These are phyloP conservation scores for Cubamyces sp. DNA, from an alignment of 768 basidiomycete genomes.

Conservation along the genomic window DNA sequence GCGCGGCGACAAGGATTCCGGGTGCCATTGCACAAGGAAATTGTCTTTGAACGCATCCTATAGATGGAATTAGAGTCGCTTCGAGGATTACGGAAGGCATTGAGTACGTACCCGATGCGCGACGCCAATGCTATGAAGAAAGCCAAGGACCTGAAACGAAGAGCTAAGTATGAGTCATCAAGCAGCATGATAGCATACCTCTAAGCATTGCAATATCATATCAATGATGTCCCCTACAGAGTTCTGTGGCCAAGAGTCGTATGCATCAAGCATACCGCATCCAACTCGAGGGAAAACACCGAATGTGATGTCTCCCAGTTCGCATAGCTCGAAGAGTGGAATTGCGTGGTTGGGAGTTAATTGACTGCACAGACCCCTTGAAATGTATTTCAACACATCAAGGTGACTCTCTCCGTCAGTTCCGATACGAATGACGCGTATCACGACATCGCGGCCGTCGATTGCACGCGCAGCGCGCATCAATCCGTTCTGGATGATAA, in stretches of 20 bases:
- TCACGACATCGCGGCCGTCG: conserved; percentile 11
- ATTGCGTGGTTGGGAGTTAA: conserved; percentile 34
- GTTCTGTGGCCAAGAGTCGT: conserved; percentile 34
- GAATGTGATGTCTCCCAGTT: conserved; percentile 35
- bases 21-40: conserved; percentile 14
- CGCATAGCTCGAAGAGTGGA: conserved; percentile 34
- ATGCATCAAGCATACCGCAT: conserved; percentile 3
- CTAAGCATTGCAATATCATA: conserved; percentile 37
- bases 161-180: not conserved
- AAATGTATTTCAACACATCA: conserved; percentile 30
- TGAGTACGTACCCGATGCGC: conserved; percentile 7
- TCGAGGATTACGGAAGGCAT: not conserved
- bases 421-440: conserved; percentile 10
- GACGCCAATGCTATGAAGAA: conserved; percentile 1
- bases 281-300: conserved; percentile 35
- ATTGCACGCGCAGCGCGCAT: not conserved
- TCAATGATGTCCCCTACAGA: conserved; percentile 37
- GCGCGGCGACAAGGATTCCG: not conserved
- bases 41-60: conserved; percentile 18
- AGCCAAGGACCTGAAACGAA: not conserved
- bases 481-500: not conserved
- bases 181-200: conserved; percentile 25
- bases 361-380: conserved; percentile 17
- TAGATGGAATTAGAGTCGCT: not conserved
- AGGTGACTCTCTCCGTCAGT: conserved; percentile 12